Percentiles rank a stretch among this genome's conserved stretches.
Evolutionary conservation across 2,329 filamentous ascomycete genomes (phyloP).

Genomic region (Aspergillus nomiae): DNA sequence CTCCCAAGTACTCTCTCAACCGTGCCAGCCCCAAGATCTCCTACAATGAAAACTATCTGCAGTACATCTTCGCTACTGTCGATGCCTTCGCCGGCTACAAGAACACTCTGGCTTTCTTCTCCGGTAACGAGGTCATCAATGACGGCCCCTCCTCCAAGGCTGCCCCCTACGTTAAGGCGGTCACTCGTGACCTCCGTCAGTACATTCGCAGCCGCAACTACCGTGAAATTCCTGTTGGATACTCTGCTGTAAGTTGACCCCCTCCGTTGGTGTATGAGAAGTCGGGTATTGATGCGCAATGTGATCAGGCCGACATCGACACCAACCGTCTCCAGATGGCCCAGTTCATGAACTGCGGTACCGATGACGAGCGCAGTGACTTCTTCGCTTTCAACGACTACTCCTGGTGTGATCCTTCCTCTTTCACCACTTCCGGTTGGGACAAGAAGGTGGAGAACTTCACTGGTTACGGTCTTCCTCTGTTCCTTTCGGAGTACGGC

Average conservation of each 20-base stretch:
- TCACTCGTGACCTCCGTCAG: constrained; percentile 74
- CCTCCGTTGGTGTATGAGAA: neutral
- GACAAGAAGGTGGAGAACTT: constrained; percentile 86
- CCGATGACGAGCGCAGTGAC: constrained; percentile 79
- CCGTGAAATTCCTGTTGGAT: constrained; percentile 72
- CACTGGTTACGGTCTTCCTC: constrained; percentile 79
- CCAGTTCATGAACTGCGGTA: constrained; percentile 90
- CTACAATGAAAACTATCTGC: constrained; percentile 86
- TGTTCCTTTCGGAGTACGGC: constrained; percentile 95
- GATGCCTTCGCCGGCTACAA: constrained; percentile 79
- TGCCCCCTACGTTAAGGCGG: constrained; percentile 76
- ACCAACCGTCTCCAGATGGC: constrained; percentile 86
- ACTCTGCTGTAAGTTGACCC: constrained; percentile 53
- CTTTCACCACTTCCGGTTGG: constrained; percentile 77
- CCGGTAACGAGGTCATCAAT: constrained; percentile 79
- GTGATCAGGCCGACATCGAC: constrained; percentile 69
- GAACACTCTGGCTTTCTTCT: constrained; percentile 88
- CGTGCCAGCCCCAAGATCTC: constrained; percentile 70
- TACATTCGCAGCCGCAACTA: constrained; percentile 66
- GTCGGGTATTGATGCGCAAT: neutral
- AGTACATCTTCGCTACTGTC: constrained; percentile 83
- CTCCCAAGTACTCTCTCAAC: constrained; percentile 85
- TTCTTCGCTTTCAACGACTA: constrained; percentile 91
- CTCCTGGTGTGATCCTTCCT: constrained; percentile 75
- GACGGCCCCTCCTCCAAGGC: constrained; percentile 64